A percentile compares a stretch with the other conserved stretches of the same genome.
Evolutionary conservation across 2,329 filamentous ascomycete species (phyloP).

Genomic region (Penicillium brasilianum): DNA sequence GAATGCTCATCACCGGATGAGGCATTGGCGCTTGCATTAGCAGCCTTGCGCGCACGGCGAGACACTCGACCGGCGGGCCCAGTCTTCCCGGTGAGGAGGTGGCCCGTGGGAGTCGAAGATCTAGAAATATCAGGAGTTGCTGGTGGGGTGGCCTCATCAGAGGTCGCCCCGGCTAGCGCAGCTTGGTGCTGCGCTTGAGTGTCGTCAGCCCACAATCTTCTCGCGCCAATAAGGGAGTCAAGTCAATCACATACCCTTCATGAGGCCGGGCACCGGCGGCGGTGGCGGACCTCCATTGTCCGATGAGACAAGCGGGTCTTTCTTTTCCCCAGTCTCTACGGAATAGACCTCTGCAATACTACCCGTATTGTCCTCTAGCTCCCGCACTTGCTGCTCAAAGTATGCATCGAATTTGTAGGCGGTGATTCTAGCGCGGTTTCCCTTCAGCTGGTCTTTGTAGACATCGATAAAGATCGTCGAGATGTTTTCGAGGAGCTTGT

Average conservation of each 20-base stretch:
- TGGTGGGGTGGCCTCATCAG: conserved; percentile 71
- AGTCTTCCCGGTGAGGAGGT: conserved; percentile 74
- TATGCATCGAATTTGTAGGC: conserved; percentile 90
- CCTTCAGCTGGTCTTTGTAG: conserved; percentile 85
- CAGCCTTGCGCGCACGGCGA: conserved; percentile 75
- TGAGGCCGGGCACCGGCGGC: conserved; percentile 58
- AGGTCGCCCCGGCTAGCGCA: conserved; percentile 53
- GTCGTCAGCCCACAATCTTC: conserved; percentile 28
- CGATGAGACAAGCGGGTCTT: conserved; percentile 54
- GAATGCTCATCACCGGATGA: conserved; percentile 85
- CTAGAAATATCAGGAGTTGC: conserved; percentile 77
- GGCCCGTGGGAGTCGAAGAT: conserved; percentile 73
- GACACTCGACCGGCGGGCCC: conserved; percentile 79
- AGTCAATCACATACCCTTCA: conserved; percentile 48
- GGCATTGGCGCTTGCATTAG: conserved; percentile 51
- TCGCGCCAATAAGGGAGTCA: background rate
- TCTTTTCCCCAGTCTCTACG: conserved; percentile 50
- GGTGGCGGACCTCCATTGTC: conserved; percentile 57
- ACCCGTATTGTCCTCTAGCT: conserved; percentile 61
- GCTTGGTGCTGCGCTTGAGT: conserved; percentile 50
- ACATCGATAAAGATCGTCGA: conserved; percentile 88
- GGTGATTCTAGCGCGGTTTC: conserved; percentile 75
- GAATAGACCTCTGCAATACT: conserved; percentile 52
- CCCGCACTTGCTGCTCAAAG: conserved; percentile 88
- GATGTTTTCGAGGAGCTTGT: conserved; percentile 94